Evolutionary conservation across 2,329 filamentous ascomycete species (phyloP).

Genomic region (Raffaelea ambrosiae): DNA sequence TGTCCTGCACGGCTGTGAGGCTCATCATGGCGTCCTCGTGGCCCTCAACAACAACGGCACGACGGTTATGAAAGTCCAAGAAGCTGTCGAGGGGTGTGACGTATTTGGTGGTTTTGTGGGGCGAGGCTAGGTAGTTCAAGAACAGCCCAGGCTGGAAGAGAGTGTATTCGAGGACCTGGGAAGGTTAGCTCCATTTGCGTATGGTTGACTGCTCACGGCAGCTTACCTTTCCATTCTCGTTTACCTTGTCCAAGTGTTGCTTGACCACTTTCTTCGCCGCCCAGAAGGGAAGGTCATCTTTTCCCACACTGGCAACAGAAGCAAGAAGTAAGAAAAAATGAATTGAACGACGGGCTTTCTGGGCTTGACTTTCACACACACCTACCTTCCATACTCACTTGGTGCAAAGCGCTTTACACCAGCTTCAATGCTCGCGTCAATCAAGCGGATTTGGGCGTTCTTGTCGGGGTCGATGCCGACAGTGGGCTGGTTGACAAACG

Average conservation of each 20-base stretch:
- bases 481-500: not conserved
- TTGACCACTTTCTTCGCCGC: slow-evolving; percentile 37
- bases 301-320: not conserved
- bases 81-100: slow-evolving; percentile 29
- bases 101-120: slow-evolving; percentile 35
- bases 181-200: not conserved
- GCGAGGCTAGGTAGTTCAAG: slow-evolving; percentile 45
- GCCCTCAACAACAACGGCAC: slow-evolving; percentile 33
- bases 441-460: slow-evolving; percentile 26
- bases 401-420: slow-evolving; percentile 54
- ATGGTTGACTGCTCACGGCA: not conserved
- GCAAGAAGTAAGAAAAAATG: slow-evolving; percentile 6
- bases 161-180: slow-evolving; percentile 44
- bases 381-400: slow-evolving; percentile 44
- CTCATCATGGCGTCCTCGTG: slow-evolving; percentile 31
- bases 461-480: not conserved
- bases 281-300: slow-evolving; percentile 36
- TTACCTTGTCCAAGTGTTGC: slow-evolving; percentile 41
- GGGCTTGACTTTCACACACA: not conserved
- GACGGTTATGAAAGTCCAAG: slow-evolving; percentile 29
- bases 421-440: slow-evolving; percentile 49
- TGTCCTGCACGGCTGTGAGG: slow-evolving; percentile 33
- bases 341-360: not conserved
- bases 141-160: slow-evolving; percentile 49
- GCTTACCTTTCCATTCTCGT: slow-evolving; percentile 32